These are phyloP conservation scores for Ustilago bromivora DNA, from an alignment of 1,284 basidiomycete genomes.

Conservation along the genomic window DNA sequence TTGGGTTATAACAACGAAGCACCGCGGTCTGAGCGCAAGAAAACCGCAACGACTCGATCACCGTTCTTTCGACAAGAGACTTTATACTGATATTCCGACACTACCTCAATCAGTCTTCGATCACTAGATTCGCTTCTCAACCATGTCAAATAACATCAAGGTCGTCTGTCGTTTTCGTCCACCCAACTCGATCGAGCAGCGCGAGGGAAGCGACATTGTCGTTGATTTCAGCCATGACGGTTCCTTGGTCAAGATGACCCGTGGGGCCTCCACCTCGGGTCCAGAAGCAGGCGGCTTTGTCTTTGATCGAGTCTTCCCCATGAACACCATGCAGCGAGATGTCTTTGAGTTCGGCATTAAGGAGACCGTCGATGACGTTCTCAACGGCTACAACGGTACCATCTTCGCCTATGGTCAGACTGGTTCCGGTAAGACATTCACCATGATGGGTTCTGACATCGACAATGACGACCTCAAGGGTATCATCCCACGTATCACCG, in stretches of 20 bases:
- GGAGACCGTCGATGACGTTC: constrained; percentile 82
- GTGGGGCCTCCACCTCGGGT: constrained; percentile 64
- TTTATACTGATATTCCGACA: not conserved
- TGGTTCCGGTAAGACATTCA: constrained; percentile 75
- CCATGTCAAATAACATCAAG: constrained; percentile 67
- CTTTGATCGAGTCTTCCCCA: constrained; percentile 96
- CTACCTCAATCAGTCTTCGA: not conserved
- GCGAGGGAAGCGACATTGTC: constrained; percentile 89
- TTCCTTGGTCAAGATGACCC: constrained; percentile 77
- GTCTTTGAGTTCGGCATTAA: constrained; percentile 99
- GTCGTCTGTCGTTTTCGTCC: constrained; percentile 80
- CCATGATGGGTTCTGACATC: constrained; percentile 84
- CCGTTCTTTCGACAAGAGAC: too few relatives aligned
- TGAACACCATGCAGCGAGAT: constrained; percentile 89
- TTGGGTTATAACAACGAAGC: not conserved
- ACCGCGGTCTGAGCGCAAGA: not conserved
- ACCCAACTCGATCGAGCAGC: constrained; percentile 88
- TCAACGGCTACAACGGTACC: constrained; percentile 95
- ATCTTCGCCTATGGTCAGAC: constrained; percentile 98
- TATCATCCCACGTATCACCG: constrained; percentile 97
- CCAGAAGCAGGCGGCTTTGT: constrained; percentile 86
- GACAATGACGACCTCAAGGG: constrained; percentile 82
- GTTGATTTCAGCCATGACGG: constrained; percentile 87
- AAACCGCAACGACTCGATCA: not conserved
- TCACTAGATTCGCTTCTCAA: not conserved